These are phyloP conservation scores for Phytopythium delawarense DNA, from an alignment of 352 stramenopile genomes.

Conservation along the genomic window DNA sequence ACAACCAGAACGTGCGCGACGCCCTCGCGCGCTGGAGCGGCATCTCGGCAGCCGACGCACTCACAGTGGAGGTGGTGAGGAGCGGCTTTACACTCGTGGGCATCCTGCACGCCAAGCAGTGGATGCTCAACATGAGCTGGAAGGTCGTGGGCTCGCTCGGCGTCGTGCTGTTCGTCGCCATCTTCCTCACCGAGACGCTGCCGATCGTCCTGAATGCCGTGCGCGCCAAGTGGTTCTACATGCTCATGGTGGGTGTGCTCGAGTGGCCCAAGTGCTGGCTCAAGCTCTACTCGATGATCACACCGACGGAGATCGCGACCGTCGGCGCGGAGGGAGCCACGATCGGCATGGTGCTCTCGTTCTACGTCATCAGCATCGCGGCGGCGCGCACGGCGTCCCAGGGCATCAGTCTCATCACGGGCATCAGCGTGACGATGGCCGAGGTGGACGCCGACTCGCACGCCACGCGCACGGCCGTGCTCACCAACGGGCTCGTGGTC, in stretches of 20 bases:
- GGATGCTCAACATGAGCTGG: conserved; percentile 38
- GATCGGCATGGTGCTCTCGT: conserved; percentile 43
- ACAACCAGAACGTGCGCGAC: conserved; percentile 29
- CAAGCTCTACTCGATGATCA: conserved; percentile 32
- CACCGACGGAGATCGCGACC: conserved; percentile 48
- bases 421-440: conserved; percentile 12
- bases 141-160: conserved; percentile 25
- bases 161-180: conserved; percentile 21
- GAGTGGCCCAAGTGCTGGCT: conserved; percentile 37
- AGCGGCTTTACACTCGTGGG: conserved; percentile 25
- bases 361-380: conserved; percentile 34
- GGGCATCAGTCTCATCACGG: conserved; percentile 24
- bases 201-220: conserved; percentile 31
- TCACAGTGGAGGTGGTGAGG: conserved; percentile 22
- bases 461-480: conserved; percentile 18
- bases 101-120: conserved; percentile 36
- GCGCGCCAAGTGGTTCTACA: conserved; percentile 42
- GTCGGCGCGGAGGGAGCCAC: conserved; percentile 48
- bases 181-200: conserved; percentile 23
- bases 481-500: conserved; percentile 17
- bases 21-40: conserved; percentile 33
- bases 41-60: conserved; percentile 15
- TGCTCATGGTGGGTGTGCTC: conserved; percentile 18
- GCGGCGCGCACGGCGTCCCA: conserved; percentile 19
- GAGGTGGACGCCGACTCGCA: conserved; percentile 22